These are phyloP conservation scores for Cladosporium halotolerans DNA, from an alignment of 2,329 filamentous ascomycete genomes.

Conservation along the genomic window DNA sequence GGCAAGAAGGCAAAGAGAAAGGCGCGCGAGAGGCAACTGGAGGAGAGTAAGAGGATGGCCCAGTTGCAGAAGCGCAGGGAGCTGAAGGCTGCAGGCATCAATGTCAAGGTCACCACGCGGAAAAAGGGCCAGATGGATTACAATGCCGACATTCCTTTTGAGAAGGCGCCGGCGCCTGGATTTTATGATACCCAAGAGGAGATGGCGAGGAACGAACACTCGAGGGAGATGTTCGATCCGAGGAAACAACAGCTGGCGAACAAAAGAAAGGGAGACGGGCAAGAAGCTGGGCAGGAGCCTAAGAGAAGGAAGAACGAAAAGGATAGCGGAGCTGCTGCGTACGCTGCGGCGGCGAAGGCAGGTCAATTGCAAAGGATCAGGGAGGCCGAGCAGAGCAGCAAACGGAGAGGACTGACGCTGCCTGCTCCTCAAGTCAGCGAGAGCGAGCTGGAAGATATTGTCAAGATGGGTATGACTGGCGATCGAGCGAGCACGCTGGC, in stretches of 20 bases:
- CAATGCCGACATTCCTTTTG: constrained; percentile 97
- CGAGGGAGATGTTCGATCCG: constrained; percentile 82
- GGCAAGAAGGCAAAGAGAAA: constrained; percentile 99
- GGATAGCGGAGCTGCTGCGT: constrained; percentile 66
- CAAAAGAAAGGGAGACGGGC: constrained; percentile 87
- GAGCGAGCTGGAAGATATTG: constrained; percentile 88
- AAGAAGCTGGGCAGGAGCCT: constrained; percentile 63
- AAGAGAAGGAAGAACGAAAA: constrained; percentile 90
- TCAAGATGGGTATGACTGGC: constrained; percentile 95
- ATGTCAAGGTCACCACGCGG: constrained; percentile 85
- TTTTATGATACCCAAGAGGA: constrained; percentile 94
- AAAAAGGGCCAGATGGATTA: constrained; percentile 99
- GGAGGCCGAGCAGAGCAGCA: constrained; percentile 95
- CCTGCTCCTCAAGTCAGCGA: constrained; percentile 90
- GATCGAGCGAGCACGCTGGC: constrained; percentile 75
- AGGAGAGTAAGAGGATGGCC: constrained; percentile 85
- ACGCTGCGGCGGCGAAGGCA: constrained; percentile 83
- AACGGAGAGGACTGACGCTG: constrained; percentile 73
- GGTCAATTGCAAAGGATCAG: constrained; percentile 91
- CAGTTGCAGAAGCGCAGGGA: constrained; percentile 91
- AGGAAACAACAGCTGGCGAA: constrained; percentile 83
- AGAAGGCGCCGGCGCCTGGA: constrained; percentile 79
- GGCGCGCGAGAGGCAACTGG: constrained; percentile 87
- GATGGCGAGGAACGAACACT: constrained; percentile 69
- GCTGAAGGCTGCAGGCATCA: constrained; percentile 95